A percentile compares a stretch with the other conserved stretches of the same genome.
These are phyloP conservation scores for Trypanosoma grayi DNA, from an alignment of 208 protist species.

Conservation along the genomic window DNA sequence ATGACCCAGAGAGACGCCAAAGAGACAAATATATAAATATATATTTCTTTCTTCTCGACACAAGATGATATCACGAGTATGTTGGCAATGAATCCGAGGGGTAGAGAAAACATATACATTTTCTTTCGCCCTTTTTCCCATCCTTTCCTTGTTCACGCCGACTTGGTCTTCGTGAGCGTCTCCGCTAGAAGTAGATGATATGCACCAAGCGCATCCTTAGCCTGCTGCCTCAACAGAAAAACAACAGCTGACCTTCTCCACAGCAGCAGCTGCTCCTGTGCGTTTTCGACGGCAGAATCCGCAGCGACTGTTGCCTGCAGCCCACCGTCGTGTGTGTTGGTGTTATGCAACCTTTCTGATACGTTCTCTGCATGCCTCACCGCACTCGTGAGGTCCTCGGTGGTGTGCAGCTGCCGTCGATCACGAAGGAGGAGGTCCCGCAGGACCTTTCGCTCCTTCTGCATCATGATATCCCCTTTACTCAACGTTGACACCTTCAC, in stretches of 20 bases:
- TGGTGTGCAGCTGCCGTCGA: constrained; percentile 58
- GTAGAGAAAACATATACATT: too few species aligned
- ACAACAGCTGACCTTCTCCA: constrained; percentile 56
- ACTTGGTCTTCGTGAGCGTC: constrained; percentile 47
- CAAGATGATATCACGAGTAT: too few species aligned
- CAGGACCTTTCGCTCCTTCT: constrained; percentile 39
- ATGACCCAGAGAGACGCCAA: too few species aligned
- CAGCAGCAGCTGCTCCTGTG: constrained; percentile 49
- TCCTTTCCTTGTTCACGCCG: not conserved
- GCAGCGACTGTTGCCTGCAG: constrained; percentile 25
- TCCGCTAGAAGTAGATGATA: constrained; percentile 71
- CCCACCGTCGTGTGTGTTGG: constrained; percentile 1
- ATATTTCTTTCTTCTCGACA: not conserved
- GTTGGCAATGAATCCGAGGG: too few species aligned
- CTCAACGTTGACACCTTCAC: constrained; percentile 34
- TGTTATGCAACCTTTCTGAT: constrained; percentile 15
- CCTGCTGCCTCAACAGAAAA: constrained; percentile 63
- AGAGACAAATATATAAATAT: too few species aligned
- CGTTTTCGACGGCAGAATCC: constrained; percentile 40
- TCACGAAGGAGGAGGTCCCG: constrained; percentile 46
- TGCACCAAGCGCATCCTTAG: constrained; percentile 51
- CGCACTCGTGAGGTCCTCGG: constrained; percentile 60
- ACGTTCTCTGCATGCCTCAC: constrained; percentile 34
- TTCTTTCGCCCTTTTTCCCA: not conserved
- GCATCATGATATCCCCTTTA: constrained; percentile 42